Percentiles rank a stretch among this genome's conserved stretches.
Evolutionary conservation across 306 rosid species (phyloP).

Genomic region (Cercis canadensis): DNA sequence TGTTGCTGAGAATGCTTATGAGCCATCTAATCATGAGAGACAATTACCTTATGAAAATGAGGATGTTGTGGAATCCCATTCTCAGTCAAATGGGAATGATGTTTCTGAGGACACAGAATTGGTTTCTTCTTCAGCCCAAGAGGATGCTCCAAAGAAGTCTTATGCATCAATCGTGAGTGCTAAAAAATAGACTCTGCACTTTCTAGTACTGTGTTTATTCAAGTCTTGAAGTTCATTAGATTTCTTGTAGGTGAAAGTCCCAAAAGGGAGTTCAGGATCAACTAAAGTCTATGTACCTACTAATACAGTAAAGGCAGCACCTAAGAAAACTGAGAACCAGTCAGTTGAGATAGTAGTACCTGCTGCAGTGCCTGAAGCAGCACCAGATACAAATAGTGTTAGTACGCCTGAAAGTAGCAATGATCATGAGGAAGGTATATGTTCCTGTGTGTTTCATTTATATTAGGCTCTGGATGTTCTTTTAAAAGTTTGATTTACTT

Average conservation of each 20-base stretch:
- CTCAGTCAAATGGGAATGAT: slow-evolving; percentile 59
- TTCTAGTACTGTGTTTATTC: slow-evolving; percentile 26
- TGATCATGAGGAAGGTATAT: slow-evolving; percentile 64
- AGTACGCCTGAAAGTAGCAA: slow-evolving; percentile 49
- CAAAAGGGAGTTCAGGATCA: slow-evolving; percentile 50
- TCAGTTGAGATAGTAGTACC: slow-evolving; percentile 43
- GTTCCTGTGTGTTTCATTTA: slow-evolving; percentile 20
- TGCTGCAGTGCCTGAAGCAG: slow-evolving; percentile 54
- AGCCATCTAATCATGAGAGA: slow-evolving; percentile 48
- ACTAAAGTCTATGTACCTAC: slow-evolving; percentile 68
- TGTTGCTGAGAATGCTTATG: slow-evolving; percentile 51
- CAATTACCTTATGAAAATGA: slow-evolving; percentile 48
- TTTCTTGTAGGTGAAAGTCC: slow-evolving; percentile 72
- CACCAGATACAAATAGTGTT: slow-evolving; percentile 41
- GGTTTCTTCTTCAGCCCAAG: slow-evolving; percentile 46
- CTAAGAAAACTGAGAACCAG: slow-evolving; percentile 48
- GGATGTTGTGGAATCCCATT: slow-evolving; percentile 42
- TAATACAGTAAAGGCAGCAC: slow-evolving; percentile 45
- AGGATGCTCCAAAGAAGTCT: slow-evolving; percentile 71
- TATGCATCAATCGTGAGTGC: slow-evolving; percentile 80
- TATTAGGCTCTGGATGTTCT: slow-evolving; percentile 7
- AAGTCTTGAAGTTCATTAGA: slow-evolving; percentile 35
- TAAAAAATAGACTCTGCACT: slow-evolving; percentile 20
- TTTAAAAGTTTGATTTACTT: slow-evolving; percentile 22
- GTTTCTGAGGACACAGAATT: slow-evolving; percentile 47